A percentile compares a stretch with the other conserved stretches of the same genome.
phyloP scores from a whole-genome alignment of 2,329 filamentous ascomycete species.

The Neonectria hederae region DNA sequence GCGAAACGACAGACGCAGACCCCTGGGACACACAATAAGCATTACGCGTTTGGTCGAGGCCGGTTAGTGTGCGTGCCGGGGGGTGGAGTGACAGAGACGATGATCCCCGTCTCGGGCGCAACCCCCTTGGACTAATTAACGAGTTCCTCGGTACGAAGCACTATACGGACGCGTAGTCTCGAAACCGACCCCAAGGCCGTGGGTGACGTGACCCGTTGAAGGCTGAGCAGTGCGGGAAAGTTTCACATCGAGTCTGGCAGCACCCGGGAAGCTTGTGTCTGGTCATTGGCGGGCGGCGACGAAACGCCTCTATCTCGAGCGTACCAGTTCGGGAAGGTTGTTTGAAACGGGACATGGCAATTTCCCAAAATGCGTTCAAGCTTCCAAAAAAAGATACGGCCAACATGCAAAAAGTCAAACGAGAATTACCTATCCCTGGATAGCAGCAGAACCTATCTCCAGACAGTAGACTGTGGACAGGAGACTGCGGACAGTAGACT shows the following conservation, averaged over 20 bases:
- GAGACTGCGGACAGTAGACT: too few relatives aligned
- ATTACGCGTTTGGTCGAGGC: constrained; percentile 1
- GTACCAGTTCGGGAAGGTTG: neutral
- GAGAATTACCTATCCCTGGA: neutral
- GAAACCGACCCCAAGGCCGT: neutral
- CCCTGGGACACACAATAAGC: neutral
- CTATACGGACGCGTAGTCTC: neutral
- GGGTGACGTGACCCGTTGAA: neutral
- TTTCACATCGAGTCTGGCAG: too few relatives aligned
- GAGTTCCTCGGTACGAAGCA: neutral
- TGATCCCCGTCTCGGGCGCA: neutral
- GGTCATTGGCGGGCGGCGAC: neutral
- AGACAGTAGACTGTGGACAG: too few relatives aligned
- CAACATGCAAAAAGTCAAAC: neutral
- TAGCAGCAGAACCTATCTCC: too few relatives aligned
- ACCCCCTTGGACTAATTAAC: neutral
- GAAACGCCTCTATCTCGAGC: neutral
- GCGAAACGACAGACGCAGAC: neutral
- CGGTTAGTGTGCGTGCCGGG: neutral
- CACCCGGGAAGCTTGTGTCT: neutral
- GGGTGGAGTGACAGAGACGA: neutral
- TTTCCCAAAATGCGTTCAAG: neutral
- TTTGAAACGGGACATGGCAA: neutral
- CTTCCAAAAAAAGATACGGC: neutral
- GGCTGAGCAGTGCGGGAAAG: too few relatives aligned